phyloP scores from a whole-genome alignment of 1,284 basidiomycete species.

The Ganoderma sp. region DNA sequence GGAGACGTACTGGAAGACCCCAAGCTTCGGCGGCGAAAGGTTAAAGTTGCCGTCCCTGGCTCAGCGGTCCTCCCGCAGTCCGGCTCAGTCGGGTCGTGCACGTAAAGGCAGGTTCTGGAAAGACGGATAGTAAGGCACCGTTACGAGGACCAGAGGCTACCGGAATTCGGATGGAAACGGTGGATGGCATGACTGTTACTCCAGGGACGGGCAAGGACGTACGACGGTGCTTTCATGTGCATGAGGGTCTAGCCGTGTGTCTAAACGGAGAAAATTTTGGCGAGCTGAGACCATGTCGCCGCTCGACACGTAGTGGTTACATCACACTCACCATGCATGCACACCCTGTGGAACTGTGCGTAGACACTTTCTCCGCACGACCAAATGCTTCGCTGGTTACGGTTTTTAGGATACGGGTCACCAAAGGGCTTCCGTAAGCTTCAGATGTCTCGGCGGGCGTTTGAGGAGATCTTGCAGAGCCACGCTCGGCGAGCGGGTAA shows the following conservation, averaged over 20 bases:
- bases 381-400: neutral
- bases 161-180: neutral
- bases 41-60: neutral
- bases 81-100: neutral
- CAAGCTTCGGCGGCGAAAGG: neutral
- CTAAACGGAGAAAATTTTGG: neutral
- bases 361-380: neutral
- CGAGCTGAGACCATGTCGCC: neutral
- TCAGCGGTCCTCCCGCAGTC: constrained; percentile 1
- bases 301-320: neutral
- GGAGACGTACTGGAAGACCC: neutral
- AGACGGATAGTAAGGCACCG: neutral
- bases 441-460: neutral
- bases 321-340: neutral
- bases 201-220: neutral
- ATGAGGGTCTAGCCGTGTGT: neutral
- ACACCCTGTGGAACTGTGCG: neutral
- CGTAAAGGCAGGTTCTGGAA: neutral
- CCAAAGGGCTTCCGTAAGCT: neutral
- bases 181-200: neutral
- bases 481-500: neutral
- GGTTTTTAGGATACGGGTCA: neutral
- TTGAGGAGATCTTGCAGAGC: neutral
- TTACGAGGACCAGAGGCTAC: neutral
- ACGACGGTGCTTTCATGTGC: neutral